phyloP scores from a whole-genome alignment of 768 basidiomycete genomes.

The Hysterangium stoloniferum region DNA sequence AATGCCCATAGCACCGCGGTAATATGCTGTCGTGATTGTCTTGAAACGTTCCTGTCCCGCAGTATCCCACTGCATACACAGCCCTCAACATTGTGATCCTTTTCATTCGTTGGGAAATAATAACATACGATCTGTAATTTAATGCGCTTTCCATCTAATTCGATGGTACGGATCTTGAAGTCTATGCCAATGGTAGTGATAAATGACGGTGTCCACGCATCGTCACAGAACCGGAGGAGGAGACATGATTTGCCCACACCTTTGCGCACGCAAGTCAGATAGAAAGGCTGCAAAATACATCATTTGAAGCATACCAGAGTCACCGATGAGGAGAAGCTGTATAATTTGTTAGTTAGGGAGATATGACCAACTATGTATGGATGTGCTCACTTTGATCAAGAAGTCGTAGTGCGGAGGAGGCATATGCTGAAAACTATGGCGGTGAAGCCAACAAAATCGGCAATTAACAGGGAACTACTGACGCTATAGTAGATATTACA shows the following conservation, averaged over 20 bases:
- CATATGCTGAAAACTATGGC: constrained; percentile 33
- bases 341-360: constrained; percentile 15
- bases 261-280: constrained; percentile 20
- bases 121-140: constrained; percentile 93
- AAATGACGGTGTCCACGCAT: constrained; percentile 98
- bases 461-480: no score
- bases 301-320: constrained; percentile 62
- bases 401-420: constrained; percentile 96
- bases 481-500: no score
- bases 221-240: constrained; percentile 96
- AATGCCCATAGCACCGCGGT: constrained; percentile 98
- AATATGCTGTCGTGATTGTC: constrained; percentile 98
- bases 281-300: background rate
- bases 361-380: constrained; percentile 2
- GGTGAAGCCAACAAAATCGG: no score
- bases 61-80: constrained; percentile 92
- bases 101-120: background rate
- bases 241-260: constrained; percentile 97
- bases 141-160: constrained; percentile 94
- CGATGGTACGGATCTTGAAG: constrained; percentile 99
- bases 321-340: constrained; percentile 90
- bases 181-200: constrained; percentile 99
- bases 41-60: constrained; percentile 98
- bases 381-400: constrained; percentile 69
- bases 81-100: background rate